These are phyloP conservation scores for Epichloe coenophiala DNA, from an alignment of 2,329 filamentous ascomycete genomes.

Conservation along the genomic window DNA sequence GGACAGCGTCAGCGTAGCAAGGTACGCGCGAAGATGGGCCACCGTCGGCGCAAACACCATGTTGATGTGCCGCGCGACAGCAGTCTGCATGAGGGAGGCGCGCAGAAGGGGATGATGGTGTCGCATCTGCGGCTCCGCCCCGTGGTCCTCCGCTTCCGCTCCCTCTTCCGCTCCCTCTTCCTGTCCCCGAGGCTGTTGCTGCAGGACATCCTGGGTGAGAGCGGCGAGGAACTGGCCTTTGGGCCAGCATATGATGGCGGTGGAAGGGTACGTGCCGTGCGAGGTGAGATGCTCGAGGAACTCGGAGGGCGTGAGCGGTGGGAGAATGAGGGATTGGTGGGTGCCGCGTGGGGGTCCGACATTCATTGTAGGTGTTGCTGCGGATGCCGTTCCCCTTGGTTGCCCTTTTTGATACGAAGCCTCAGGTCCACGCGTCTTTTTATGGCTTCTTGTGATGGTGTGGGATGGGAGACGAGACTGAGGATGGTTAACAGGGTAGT, in stretches of 20 bases:
- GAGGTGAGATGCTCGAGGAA: slow-evolving; percentile 53
- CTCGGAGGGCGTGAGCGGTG: slow-evolving; percentile 41
- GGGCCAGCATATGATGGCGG: slow-evolving; percentile 57
- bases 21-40: slow-evolving; percentile 62
- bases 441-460: no score
- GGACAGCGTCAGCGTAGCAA: slow-evolving; percentile 40
- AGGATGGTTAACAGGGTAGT: neutral
- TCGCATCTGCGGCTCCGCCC: neutral
- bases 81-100: slow-evolving; percentile 55
- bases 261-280: slow-evolving; percentile 42
- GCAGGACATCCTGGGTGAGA: slow-evolving; percentile 34
- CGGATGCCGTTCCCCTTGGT: neutral
- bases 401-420: neutral
- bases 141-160: no score
- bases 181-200: slow-evolving; percentile 10
- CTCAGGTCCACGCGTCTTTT: neutral
- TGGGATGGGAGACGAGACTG: no score
- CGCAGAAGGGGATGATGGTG: slow-evolving; percentile 31
- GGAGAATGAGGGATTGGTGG: slow-evolving; percentile 29
- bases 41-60: slow-evolving; percentile 63
- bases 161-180: neutral
- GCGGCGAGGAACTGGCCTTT: slow-evolving; percentile 50
- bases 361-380: neutral
- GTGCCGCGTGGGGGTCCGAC: slow-evolving; percentile 2
- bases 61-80: slow-evolving; percentile 53